phyloP scores from a whole-genome alignment of 2,329 filamentous ascomycete species.

The Colletotrichum godetiae region DNA sequence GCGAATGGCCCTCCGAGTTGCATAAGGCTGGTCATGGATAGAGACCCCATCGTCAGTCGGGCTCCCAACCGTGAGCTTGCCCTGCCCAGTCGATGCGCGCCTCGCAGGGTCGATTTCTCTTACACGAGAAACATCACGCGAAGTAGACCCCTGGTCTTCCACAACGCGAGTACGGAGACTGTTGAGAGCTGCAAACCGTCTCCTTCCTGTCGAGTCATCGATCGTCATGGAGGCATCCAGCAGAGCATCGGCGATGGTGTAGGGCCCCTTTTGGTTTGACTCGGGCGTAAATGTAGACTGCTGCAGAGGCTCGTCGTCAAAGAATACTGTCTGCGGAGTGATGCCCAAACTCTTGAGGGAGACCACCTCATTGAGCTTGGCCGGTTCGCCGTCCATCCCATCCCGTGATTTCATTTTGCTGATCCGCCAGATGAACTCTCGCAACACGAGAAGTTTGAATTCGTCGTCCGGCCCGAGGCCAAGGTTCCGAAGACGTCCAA shows the following conservation, averaged over 20 bases:
- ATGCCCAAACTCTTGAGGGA: constrained; percentile 80
- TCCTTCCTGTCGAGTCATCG: constrained; percentile 71
- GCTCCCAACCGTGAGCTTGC: constrained; percentile 40
- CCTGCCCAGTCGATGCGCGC: constrained; percentile 46
- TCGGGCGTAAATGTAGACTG: constrained; percentile 47
- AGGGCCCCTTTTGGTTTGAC: constrained; percentile 59
- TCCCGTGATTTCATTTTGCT: constrained; percentile 76
- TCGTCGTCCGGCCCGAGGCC: constrained; percentile 88
- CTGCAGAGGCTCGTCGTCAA: constrained; percentile 78
- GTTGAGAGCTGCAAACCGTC: constrained; percentile 63
- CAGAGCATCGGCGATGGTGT: constrained; percentile 90
- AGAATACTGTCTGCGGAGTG: constrained; percentile 89
- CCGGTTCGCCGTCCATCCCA: constrained; percentile 47
- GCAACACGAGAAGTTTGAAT: constrained; percentile 84
- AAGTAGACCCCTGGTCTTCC: constrained; percentile 39
- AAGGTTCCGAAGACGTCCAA: constrained; percentile 84
- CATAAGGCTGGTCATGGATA: constrained; percentile 54
- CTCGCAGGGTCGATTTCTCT: constrained; percentile 52
- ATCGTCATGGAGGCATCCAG: constrained; percentile 92
- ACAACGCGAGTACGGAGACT: constrained; percentile 41
- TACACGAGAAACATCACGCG: constrained; percentile 41
- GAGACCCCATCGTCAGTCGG: constrained; percentile 48
- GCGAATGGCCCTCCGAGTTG: constrained; percentile 59
- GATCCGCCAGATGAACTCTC: constrained; percentile 92
- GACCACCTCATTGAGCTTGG: constrained; percentile 76